A percentile compares a stretch with the other conserved stretches of the same genome.
Evolutionary conservation across 371 early-diverging fungal genomes (phyloP).

Genomic region (Circinella minor): DNA sequence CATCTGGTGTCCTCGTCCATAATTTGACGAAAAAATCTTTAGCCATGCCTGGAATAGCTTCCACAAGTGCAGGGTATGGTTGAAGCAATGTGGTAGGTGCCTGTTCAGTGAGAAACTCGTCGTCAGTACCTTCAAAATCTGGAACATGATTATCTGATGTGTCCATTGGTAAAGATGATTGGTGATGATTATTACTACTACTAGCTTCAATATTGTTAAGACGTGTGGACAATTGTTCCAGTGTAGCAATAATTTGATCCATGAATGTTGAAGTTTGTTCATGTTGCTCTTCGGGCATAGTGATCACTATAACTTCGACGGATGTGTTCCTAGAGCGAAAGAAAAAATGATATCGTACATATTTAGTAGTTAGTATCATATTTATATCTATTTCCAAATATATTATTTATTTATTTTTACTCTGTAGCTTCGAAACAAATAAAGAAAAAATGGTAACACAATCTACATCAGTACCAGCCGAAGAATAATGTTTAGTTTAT

Average conservation of each 20-base stretch:
- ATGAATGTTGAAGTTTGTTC: neutral
- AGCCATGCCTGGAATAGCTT: slow-evolving; percentile 8
- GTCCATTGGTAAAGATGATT: neutral
- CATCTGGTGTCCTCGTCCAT: neutral
- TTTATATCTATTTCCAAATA: no score
- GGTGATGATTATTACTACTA: no score
- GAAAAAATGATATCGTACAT: neutral
- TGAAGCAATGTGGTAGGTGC: neutral
- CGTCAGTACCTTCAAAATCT: neutral
- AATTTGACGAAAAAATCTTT: slow-evolving; percentile 1
- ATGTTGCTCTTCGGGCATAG: neutral
- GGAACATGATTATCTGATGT: neutral
- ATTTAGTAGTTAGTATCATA: no score
- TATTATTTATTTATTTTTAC: no score
- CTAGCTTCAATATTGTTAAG: neutral
- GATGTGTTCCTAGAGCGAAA: slow-evolving; percentile 1
- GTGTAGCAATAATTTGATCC: neutral
- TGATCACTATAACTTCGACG: neutral
- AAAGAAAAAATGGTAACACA: no score
- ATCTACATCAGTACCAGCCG: no score
- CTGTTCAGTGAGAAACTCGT: neutral
- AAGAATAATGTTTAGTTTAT: no score
- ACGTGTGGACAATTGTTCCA: neutral
- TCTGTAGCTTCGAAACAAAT: no score
- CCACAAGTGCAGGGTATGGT: slow-evolving; percentile 9